These are phyloP conservation scores for Cylindrodendrum hubeiense DNA, from an alignment of 2,329 filamentous ascomycete species.

Conservation along the genomic window DNA sequence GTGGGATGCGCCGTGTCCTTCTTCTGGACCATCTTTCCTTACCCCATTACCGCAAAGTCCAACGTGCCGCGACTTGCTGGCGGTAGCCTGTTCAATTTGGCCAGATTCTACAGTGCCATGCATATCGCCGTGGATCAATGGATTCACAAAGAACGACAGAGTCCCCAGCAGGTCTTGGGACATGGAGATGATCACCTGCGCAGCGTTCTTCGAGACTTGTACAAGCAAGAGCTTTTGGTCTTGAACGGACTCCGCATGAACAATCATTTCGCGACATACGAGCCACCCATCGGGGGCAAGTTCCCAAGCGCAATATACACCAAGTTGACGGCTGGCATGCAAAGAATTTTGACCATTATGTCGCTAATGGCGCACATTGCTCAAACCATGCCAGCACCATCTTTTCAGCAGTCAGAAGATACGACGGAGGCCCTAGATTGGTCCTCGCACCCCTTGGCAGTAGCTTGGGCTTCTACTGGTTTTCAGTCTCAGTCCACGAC, in stretches of 20 bases:
- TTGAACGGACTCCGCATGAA: constrained; percentile 19
- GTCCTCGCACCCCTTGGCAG: constrained; percentile 4
- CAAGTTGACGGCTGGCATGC: constrained; percentile 21
- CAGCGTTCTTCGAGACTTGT: constrained; percentile 1
- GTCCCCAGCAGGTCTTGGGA: neutral
- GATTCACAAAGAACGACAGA: constrained; percentile 8
- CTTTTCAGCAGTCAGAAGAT: neutral
- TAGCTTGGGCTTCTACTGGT: constrained; percentile 12
- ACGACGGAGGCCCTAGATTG: neutral
- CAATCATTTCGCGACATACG: constrained; percentile 21
- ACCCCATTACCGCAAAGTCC: constrained; percentile 28
- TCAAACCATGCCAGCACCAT: constrained; percentile 16
- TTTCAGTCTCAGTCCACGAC: constrained; percentile 20
- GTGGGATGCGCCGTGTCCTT: constrained; percentile 25
- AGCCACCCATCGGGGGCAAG: constrained; percentile 25
- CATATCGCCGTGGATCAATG: constrained; percentile 16
- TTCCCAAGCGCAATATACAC: constrained; percentile 20
- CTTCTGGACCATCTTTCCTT: constrained; percentile 31
- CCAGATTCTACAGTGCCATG: constrained; percentile 25
- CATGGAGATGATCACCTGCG: neutral
- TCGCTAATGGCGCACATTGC: constrained; percentile 25
- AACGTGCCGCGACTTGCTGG: constrained; percentile 23
- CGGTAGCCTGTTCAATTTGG: constrained; percentile 22
- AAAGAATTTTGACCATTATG: constrained; percentile 21
- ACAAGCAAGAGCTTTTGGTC: constrained; percentile 14